Evolutionary conservation across 1,284 basidiomycete species (phyloP), one percentile per base, ranked within the genome.

Genomic region (Ganoderma resinaceum): DNA sequence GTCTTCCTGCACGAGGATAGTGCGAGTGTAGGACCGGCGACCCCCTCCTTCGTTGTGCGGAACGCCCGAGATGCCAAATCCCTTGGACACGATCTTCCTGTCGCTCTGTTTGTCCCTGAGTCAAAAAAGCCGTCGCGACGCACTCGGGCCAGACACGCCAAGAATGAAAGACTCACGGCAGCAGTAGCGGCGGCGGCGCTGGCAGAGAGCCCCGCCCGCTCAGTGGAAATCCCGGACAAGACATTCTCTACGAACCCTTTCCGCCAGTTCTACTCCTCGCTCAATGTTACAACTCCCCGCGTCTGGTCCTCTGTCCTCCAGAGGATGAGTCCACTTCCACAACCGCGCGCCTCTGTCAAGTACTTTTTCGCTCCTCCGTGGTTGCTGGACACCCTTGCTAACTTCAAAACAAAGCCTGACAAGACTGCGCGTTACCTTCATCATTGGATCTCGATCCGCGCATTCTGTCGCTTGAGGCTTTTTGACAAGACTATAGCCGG

Each of bases 331-430:
- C 62, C 62, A 1, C 57, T 67, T 23, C 55, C 62, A 2, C 66
- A 67, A 16, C 66, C 62, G 0, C 5, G 8, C 1, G 20, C 18
- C 3, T 57, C 63, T 16, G 63, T 65, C 5, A 58, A 23, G 29
- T 69, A 63, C 18, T 66, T 33, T 49, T 63, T 63, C 31, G 61
- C 67, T 9, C 67, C 67, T 0, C 64, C 67, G 0, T 69, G 52
- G 55, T 14, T 69, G 31, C 7, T 69, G 1, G 64, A 66, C 29
- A 16, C 26, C 3, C 49, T 65, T 20, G n/a, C 29, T 9, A 62
- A 40, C 18, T 60, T 62, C 20, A 40, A 42, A 1, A 14, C 23
- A 35, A 59, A 31, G 18, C 46, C 42, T 3, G 49, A 65, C 26
- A 65, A 62, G 33, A 26, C 20, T 1, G 18, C 37, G 26, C 26